phyloP scores from a whole-genome alignment of 768 basidiomycete genomes.

The Suillus plorans region DNA sequence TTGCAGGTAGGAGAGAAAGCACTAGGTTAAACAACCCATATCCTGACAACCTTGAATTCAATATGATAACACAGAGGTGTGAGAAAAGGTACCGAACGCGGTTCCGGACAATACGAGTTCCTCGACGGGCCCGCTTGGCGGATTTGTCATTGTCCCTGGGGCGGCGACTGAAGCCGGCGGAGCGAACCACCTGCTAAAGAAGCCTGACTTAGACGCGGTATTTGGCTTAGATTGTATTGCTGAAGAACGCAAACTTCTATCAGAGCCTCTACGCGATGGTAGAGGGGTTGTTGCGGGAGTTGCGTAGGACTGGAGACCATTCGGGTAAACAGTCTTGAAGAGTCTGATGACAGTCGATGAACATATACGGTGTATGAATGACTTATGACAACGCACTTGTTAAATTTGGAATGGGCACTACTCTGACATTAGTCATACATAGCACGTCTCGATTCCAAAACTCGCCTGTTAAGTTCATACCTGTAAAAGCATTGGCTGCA shows the following conservation, averaged over 20 bases:
- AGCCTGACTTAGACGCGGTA: conserved; percentile 23
- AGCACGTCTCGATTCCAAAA: neutral
- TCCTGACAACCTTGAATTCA: conserved; percentile 22
- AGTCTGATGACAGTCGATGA: conserved; percentile 38
- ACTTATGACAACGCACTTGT: conserved; percentile 43
- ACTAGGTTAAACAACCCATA: conserved; percentile 79
- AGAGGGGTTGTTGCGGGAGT: conserved; percentile 39
- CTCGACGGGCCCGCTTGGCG: conserved; percentile 59
- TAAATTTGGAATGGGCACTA: conserved; percentile 73
- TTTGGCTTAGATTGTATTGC: conserved; percentile 16
- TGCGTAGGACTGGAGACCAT: conserved; percentile 47
- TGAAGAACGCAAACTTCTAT: conserved; percentile 14
- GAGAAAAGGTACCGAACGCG: conserved; percentile 62
- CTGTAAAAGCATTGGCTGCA: conserved; percentile 25
- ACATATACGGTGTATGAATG: conserved; percentile 8
- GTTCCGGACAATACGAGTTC: conserved; percentile 73
- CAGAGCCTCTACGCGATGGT: conserved; percentile 37
- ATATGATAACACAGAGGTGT: neutral
- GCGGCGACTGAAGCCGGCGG: conserved; percentile 12
- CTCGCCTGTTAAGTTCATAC: conserved; percentile 56
- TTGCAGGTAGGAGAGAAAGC: conserved; percentile 72
- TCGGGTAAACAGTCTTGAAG: conserved; percentile 66
- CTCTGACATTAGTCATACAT: neutral
- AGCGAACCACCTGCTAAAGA: conserved; percentile 40
- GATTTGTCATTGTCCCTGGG: conserved; percentile 21